Evolutionary conservation across 2,329 filamentous ascomycete species (phyloP).

Genomic region (Escovopsis sp.): DNA sequence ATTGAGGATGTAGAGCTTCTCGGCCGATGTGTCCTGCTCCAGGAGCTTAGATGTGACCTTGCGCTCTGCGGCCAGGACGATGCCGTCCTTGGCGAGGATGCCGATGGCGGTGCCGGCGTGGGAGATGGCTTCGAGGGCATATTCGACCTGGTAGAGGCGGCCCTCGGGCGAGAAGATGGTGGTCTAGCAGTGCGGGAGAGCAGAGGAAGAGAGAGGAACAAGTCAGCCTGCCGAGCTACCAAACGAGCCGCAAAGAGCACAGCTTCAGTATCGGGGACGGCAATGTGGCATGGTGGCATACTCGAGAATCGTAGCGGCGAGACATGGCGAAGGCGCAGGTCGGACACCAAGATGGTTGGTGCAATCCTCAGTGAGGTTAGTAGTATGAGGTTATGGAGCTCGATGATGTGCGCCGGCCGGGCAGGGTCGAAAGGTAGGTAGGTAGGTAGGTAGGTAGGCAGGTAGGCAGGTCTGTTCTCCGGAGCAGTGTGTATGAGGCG

Average conservation of each 20-base stretch:
- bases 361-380: too few relatives aligned
- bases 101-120: constrained; percentile 94
- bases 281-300: constrained; percentile 52
- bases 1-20: constrained; percentile 99
- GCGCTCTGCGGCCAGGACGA: constrained; percentile 91
- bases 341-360: too few relatives aligned
- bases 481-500: background rate
- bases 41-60: constrained; percentile 99
- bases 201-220: background rate
- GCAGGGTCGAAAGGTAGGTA: too few relatives aligned
- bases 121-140: constrained; percentile 96
- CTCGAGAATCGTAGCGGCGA: constrained; percentile 92
- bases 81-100: constrained; percentile 94
- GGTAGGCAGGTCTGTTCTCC: background rate
- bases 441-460: background rate
- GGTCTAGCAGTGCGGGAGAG: constrained; percentile 42
- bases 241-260: background rate
- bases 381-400: too few relatives aligned
- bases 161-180: constrained; percentile 99
- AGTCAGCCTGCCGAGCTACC: background rate
- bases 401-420: too few relatives aligned
- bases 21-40: constrained; percentile 97
- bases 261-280: too few relatives aligned
- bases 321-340: constrained; percentile 50
- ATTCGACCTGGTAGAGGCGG: constrained; percentile 97